Evolutionary conservation across 73 alveolate species (phyloP).

Genomic region (Symbiodinium natans): DNA sequence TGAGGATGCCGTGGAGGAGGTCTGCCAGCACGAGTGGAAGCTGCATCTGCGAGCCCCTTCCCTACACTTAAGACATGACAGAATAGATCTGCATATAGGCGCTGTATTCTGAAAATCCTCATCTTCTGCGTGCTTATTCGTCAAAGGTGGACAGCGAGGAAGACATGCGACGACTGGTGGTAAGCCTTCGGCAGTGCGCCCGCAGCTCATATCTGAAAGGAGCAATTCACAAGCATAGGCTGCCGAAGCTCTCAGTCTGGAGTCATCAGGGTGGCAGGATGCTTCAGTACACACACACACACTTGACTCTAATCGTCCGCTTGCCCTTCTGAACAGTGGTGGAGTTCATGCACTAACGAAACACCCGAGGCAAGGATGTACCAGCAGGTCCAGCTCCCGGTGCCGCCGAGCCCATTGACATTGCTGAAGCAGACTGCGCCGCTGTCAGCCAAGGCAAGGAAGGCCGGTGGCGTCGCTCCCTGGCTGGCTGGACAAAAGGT

Average conservation of each 20-base stretch:
- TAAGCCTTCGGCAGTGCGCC: slow-evolving; percentile 11
- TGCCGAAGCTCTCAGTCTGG: too few relatives aligned
- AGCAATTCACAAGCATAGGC: too few relatives aligned
- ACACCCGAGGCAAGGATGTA: not conserved
- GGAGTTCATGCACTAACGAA: too few relatives aligned
- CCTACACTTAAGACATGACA: not conserved
- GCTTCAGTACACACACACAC: too few relatives aligned
- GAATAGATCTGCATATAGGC: too few relatives aligned
- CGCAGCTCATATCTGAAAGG: not conserved
- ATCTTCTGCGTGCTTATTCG: not conserved
- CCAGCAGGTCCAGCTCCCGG: not conserved
- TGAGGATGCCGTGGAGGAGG: slow-evolving; percentile 10
- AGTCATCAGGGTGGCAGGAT: not conserved
- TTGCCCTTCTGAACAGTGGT: too few relatives aligned
- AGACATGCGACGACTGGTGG: not conserved
- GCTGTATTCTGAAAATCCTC: too few relatives aligned
- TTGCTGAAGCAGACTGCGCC: too few relatives aligned
- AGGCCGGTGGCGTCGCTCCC: not conserved
- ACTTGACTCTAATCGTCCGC: too few relatives aligned
- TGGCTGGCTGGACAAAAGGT: too few relatives aligned
- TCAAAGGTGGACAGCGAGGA: slow-evolving; percentile 16
- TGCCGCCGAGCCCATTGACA: too few relatives aligned
- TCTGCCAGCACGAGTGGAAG: slow-evolving; percentile 10
- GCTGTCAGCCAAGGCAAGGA: not conserved
- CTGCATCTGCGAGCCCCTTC: not conserved